A percentile compares a stretch with the other conserved stretches of the same genome.
Conservation (phyloP, 2,329 filamentous ascomycete species). For the Aureobasidium sp. region DNA sequence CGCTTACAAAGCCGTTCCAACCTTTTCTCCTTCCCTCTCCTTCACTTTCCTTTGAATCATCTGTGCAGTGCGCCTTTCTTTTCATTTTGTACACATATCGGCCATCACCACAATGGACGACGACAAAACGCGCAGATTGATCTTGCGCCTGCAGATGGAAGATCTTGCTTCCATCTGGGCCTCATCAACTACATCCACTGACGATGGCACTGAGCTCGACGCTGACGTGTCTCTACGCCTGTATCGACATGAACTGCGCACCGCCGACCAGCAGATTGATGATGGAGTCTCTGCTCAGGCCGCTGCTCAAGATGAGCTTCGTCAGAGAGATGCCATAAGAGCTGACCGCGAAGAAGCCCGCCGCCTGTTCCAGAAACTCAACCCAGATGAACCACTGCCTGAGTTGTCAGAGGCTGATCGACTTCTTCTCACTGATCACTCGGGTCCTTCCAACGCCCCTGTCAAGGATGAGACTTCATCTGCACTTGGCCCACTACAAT, state of each 20-base stretch:
- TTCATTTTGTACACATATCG: too few species aligned
- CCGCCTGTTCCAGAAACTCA: not conserved
- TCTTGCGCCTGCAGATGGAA: not conserved
- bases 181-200: not conserved
- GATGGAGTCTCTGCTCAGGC: not conserved
- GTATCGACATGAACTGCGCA: not conserved
- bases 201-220: not conserved
- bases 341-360: not conserved
- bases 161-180: not conserved
- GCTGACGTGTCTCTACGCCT: not conserved
- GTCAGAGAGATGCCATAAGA: not conserved
- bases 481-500: not conserved
- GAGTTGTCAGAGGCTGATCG: not conserved
- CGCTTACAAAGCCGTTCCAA: too few species aligned
- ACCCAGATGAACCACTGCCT: not conserved
- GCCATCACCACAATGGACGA: not conserved
- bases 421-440: too few species aligned
- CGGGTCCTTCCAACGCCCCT: not conserved
- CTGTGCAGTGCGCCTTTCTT: too few species aligned
- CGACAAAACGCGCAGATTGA: not conserved
- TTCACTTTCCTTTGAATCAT: not conserved
- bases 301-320: not conserved
- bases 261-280: not conserved
- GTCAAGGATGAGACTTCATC: not conserved
- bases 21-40: not conserved